Evolutionary conservation across 1,284 basidiomycete genomes (phyloP).

Genomic region (Bjerkandera adusta): DNA sequence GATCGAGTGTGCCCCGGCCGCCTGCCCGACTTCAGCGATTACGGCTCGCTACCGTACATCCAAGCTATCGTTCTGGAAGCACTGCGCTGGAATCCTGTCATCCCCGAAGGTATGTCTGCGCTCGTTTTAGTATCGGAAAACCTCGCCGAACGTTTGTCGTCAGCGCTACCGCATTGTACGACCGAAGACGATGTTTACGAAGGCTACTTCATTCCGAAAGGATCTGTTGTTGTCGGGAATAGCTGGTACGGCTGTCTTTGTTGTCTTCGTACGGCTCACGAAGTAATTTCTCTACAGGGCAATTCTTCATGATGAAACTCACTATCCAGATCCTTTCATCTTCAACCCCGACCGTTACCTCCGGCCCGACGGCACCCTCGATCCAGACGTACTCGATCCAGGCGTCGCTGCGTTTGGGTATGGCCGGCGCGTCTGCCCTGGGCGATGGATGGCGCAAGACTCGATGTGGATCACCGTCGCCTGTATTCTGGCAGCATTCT

Average conservation of each 20-base stretch:
- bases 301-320: constrained; percentile 3
- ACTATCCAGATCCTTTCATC: background rate
- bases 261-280: background rate
- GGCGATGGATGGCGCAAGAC: constrained; percentile 1
- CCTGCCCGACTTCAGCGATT: constrained; percentile 8
- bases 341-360: constrained; percentile 3
- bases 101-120: background rate
- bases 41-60: constrained; percentile 6
- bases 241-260: background rate
- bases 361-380: constrained; percentile 1
- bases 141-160: background rate
- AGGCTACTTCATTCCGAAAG: constrained; percentile 4
- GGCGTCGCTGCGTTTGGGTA: background rate
- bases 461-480: constrained; percentile 1
- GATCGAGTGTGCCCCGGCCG: constrained; percentile 8
- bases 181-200: constrained; percentile 2
- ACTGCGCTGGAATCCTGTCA: constrained; percentile 8
- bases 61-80: constrained; percentile 7
- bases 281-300: background rate
- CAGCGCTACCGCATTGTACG: constrained; percentile 5
- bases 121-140: background rate
- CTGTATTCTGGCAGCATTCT: background rate
- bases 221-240: background rate
- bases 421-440: constrained; percentile 2
- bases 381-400: constrained; percentile 1